Conservation (phyloP, 352 stramenopile genomes). For the Pythium aristosporum region DNA sequence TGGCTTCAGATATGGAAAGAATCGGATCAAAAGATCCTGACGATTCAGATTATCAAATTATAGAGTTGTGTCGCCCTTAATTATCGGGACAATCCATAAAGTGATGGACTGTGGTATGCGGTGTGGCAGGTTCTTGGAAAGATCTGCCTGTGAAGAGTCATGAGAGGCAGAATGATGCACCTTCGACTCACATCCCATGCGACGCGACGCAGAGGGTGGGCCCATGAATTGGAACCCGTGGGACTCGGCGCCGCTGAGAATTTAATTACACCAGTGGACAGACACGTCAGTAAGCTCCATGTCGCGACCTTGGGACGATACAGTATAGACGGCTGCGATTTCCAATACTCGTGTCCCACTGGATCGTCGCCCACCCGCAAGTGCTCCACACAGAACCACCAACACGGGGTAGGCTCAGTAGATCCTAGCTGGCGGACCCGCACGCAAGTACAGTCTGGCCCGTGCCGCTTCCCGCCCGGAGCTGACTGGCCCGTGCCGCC, state of each 20-base stretch:
- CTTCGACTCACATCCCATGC: not conserved
- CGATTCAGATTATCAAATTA: not conserved
- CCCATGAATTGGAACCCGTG: too few species aligned
- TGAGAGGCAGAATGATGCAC: not conserved
- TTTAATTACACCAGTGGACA: not conserved
- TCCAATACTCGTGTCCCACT: not conserved
- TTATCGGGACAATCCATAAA: not conserved
- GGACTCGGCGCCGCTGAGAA: too few species aligned
- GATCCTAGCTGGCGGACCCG: not conserved
- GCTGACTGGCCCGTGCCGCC: too few species aligned
- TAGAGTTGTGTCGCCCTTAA: not conserved
- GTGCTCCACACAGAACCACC: too few species aligned
- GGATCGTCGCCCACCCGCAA: constrained; percentile 1
- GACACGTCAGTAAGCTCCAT: not conserved
- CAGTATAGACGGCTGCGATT: not conserved
- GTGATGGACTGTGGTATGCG: not conserved
- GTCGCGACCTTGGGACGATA: not conserved
- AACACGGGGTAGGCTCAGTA: not conserved
- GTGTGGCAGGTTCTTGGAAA: constrained; percentile 2
- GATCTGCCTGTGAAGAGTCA: not conserved
- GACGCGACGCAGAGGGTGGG: not conserved
- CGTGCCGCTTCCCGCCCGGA: too few species aligned
- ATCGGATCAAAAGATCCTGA: not conserved
- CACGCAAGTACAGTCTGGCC: too few species aligned
- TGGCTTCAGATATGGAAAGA: not conserved